Evolutionary conservation across 495 filamentous ascomycete genomes (phyloP), one percentile per base, ranked within the genome.

Genomic region (Neurospora hispaniola): DNA sequence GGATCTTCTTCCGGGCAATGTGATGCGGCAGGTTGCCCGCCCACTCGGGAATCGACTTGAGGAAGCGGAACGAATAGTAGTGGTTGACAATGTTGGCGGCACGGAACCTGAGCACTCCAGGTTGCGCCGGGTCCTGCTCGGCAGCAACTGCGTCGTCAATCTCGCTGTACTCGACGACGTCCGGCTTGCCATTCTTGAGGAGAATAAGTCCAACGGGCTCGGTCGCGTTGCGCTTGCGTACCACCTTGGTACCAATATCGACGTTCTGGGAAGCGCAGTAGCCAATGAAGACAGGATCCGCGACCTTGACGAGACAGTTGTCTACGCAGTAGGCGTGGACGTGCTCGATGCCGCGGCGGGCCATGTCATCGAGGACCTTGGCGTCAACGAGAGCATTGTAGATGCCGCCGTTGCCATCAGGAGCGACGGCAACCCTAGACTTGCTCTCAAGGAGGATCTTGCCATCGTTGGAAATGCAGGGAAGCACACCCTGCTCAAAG

Each of bases 11-110:
- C 78, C 89, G 88, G 42, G 96, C 96, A 69, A 99, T 90, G 85
- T 99, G 96, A 80, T 98, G 96, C 3, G 95, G 96, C 40, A 99
- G 87, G 75, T 88, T 88, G 83, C 95, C 89, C 23, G 89, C 88
- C 90, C 91, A 97, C 76, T 89, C 85, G 70, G 95, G 93, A 76
- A 98, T 97, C 59, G 88, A 90, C 80, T 97, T 92, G 69, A 99
- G 87, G 86, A 98, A 99, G 72, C 88, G 85, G 87, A 94, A 96
- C 42, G 92, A 94, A 86, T 99, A 99, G 88, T 98, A 99, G 86
- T 99, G 96, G 87, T 99, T 99, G 83, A 99, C 96, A 74, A 99
- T 99, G 84, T 99, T 99, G 75, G 94, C 96, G 70, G 96, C 95
- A 59, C 96, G 90, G 90, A 97, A 98, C 84, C 93, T 97, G 79